A percentile compares a stretch with the other conserved stretches of the same genome.
phyloP scores from a whole-genome alignment of 2,329 filamentous ascomycete genomes.

The Paecilomyces variotii region DNA sequence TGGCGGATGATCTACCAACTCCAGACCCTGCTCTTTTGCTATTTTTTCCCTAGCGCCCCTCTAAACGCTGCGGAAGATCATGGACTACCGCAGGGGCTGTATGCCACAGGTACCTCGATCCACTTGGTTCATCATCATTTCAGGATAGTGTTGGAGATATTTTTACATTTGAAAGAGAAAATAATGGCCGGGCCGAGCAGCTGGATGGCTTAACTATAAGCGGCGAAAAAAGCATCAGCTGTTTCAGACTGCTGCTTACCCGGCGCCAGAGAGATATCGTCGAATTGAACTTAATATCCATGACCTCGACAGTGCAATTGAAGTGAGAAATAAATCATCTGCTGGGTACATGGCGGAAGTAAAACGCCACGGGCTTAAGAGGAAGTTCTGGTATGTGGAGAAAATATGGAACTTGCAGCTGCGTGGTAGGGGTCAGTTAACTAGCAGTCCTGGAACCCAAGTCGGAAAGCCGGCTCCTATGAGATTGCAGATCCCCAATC shows the following conservation, averaged over 20 bases:
- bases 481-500: not conserved
- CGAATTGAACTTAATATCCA: not conserved
- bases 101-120: not conserved
- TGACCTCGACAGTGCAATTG: not conserved
- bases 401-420: not conserved
- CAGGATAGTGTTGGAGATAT: not conserved
- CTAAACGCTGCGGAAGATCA: not conserved
- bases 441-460: not conserved
- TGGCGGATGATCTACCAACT: not conserved
- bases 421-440: not conserved
- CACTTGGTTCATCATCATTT: not conserved
- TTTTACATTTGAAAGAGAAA: not conserved
- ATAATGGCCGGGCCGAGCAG: not conserved
- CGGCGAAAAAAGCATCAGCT: not conserved
- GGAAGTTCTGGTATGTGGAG: not conserved
- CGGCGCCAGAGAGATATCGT: not conserved
- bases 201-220: not conserved
- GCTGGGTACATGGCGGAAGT: not conserved
- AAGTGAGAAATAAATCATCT: not conserved
- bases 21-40: not conserved
- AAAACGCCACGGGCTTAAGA: not conserved
- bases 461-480: not conserved
- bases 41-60: not conserved
- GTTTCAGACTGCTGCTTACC: not conserved
- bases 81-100: not conserved